Percentiles rank a stretch among this genome's conserved stretches.
Evolutionary conservation across 768 basidiomycete species (phyloP).

Genomic region (Tephrocybe rancida): DNA sequence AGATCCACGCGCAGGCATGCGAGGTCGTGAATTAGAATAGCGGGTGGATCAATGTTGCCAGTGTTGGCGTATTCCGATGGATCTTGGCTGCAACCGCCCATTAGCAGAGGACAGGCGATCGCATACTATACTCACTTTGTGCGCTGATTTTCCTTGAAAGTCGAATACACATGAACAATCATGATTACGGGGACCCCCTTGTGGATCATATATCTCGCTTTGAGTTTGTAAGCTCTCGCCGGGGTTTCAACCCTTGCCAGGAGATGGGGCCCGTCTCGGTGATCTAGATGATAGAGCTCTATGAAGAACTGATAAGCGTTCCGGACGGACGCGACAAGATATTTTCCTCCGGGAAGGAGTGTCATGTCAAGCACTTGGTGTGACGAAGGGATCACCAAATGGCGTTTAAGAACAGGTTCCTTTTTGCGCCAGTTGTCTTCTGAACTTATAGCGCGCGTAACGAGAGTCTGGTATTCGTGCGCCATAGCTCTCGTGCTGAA

Average conservation of each 20-base stretch:
- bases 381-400: constrained; percentile 29
- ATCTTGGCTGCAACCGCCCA: constrained; percentile 32
- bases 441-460: constrained; percentile 60
- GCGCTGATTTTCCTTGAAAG: constrained; percentile 23
- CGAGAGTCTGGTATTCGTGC: constrained; percentile 57
- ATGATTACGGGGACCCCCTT: constrained; percentile 49
- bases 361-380: constrained; percentile 53
- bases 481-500: constrained; percentile 39
- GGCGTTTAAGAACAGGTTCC: constrained; percentile 32
- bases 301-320: constrained; percentile 54
- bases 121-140: constrained; percentile 14
- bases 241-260: constrained; percentile 52
- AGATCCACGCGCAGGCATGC: constrained; percentile 44
- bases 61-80: constrained; percentile 37
- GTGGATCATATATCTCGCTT: constrained; percentile 61
- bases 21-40: constrained; percentile 47
- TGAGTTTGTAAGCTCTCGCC: constrained; percentile 56
- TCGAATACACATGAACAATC: constrained; percentile 52
- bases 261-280: constrained; percentile 44
- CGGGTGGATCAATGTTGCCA: constrained; percentile 42
- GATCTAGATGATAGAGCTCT: constrained; percentile 58
- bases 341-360: constrained; percentile 68
- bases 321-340: constrained; percentile 61
- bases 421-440: constrained; percentile 59
- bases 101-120: constrained; percentile 7